These are phyloP conservation scores for Bryoglossum gracile DNA, from an alignment of 495 filamentous ascomycete species.

Conservation along the genomic window DNA sequence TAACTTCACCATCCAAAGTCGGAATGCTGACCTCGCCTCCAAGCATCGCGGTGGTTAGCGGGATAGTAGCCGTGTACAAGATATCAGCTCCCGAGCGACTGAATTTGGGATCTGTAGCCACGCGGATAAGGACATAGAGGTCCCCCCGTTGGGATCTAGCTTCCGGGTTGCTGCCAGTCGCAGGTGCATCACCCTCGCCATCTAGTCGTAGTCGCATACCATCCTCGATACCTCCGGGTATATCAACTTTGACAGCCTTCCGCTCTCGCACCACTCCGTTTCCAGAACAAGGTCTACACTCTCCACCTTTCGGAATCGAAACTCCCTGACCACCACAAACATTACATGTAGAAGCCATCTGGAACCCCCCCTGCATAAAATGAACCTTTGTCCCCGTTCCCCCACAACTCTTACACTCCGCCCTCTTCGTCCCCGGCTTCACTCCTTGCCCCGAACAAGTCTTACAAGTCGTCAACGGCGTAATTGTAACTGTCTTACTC, in stretches of 20 bases:
- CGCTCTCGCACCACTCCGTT: constrained; percentile 70
- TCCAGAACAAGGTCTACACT: constrained; percentile 72
- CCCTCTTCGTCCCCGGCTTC: constrained; percentile 67
- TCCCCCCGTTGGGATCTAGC: constrained; percentile 63
- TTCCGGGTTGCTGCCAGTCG: constrained; percentile 57
- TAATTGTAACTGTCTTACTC: constrained; percentile 68
- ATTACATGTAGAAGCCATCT: constrained; percentile 84
- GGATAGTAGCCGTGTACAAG: constrained; percentile 83
- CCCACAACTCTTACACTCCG: constrained; percentile 69
- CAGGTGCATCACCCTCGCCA: constrained; percentile 80
- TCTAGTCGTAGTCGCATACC: constrained; percentile 80
- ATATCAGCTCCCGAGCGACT: constrained; percentile 79
- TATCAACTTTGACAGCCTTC: constrained; percentile 77
- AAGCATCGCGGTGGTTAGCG: constrained; percentile 85
- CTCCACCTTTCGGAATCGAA: constrained; percentile 62
- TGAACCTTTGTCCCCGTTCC: constrained; percentile 84
- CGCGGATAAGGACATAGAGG: constrained; percentile 77
- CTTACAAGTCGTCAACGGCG: constrained; percentile 67
- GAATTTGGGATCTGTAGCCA: constrained; percentile 80
- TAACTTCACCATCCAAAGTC: constrained; percentile 83
- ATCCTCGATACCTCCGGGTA: constrained; percentile 90
- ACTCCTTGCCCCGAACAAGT: constrained; percentile 78
- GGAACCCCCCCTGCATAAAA: constrained; percentile 86
- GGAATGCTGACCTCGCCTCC: constrained; percentile 86
- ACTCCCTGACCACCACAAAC: constrained; percentile 71